Base-by-base conservation (phyloP, 371 early-diverging fungal species). In the Umbelopsis sp. region DNA sequence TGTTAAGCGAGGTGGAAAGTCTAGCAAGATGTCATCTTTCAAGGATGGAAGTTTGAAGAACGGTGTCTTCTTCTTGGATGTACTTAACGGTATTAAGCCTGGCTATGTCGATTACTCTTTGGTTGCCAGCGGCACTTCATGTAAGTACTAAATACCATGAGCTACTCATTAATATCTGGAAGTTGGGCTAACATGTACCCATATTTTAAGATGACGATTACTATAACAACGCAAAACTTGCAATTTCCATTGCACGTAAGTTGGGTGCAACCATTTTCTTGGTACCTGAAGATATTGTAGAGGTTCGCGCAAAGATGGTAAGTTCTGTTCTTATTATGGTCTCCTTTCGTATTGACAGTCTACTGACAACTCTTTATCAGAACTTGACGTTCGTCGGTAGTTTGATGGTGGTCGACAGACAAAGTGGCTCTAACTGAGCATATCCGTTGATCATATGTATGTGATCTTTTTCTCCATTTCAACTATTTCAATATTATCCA, bases 191-290 rank as follows among this genome's bases (percentile, higher is more conserved):
- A 46, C 32, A 35, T 50, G 22, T 57, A 11, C 32, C 52, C 65
- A 50, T 2, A 5, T 44, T 22, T 51, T 71, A 70, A 22, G 96
- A 94, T 41, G 97, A 97, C n/a, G 93, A 93, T 69, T 89, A 91
- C 44, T 91, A 92, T 83, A 75, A 92, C 74, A 98, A 97, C 74
- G 96, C 96, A 66, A 93, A 94, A 77, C 93, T 97, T 68, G 96
- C 97, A 65, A 97, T 98, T 67, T 97, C 97, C 11, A 94, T 97
- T 83, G 98, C 98, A 11, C 91, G 98, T 79, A 97, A 97, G 81
- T 82, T 98, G 66, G 98, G 98, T 41, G 97, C 98, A n/a, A 96
- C 97, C 46, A 97, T 98, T 74, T 98, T 97, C 84, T 87, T 97
- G 65, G 86, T 97, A 51, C 97, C 97, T 10, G 97, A 98, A 82